These are phyloP conservation scores for Apiospora kogelbergensis DNA, from an alignment of 2,329 filamentous ascomycete genomes.

Conservation along the genomic window DNA sequence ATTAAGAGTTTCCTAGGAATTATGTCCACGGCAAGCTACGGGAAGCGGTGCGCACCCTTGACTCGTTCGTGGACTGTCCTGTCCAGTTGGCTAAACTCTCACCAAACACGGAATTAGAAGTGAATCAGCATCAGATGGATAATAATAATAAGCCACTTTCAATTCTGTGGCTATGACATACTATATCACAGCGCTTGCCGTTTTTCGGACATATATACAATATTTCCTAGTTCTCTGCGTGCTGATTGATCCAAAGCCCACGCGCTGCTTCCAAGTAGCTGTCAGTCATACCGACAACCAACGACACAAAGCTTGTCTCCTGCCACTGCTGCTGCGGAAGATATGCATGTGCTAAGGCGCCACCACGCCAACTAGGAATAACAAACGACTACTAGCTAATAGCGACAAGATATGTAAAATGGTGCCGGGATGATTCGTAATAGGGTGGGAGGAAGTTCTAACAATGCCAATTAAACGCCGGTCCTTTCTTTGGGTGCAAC, in stretches of 20 bases:
- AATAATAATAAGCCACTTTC: not conserved
- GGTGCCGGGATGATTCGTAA: constrained; percentile 2
- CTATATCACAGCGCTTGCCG: not conserved
- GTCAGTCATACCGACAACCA: not conserved
- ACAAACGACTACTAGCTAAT: constrained; percentile 7
- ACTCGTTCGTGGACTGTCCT: not conserved
- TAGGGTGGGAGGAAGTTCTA: not conserved
- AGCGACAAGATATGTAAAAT: constrained; percentile 5
- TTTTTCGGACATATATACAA: constrained; percentile 6
- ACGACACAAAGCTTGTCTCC: not conserved
- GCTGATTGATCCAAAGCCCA: not conserved
- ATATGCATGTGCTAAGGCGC: not conserved
- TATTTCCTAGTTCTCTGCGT: not conserved
- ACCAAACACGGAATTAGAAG: not conserved
- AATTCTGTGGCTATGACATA: constrained; percentile 1
- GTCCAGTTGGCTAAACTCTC: not conserved
- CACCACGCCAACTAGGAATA: constrained; percentile 4
- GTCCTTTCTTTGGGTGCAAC: constrained; percentile 24
- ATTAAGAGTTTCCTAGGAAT: not conserved
- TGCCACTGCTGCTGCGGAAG: not conserved
- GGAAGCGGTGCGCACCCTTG: not conserved
- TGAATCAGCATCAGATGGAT: not conserved
- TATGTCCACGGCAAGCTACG: not conserved
- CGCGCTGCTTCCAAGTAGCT: not conserved
- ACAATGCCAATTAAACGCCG: constrained; percentile 4